Evolutionary conservation across 306 rosid genomes (phyloP), one percentile per base, ranked within the genome.

Genomic region (Sechiopsis laciniata): DNA sequence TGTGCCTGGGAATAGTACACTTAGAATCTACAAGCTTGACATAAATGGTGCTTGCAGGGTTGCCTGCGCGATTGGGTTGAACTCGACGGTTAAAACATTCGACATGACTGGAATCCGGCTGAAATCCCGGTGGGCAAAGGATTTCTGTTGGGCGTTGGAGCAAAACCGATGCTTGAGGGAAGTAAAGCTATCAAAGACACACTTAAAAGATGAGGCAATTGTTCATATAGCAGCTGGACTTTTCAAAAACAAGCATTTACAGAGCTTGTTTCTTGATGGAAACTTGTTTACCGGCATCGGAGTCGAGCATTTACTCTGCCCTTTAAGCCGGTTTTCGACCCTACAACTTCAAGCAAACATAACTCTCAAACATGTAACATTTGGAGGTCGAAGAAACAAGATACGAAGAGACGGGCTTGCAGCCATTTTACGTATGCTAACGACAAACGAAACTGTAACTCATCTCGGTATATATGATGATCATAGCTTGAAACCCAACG

Each of bases 211-310:
- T 76, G 91, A 91, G 81, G 95, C 88, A 74, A 80, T 87, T 75
- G 83, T 91, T 67, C 91, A 95, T 74, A 69, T 91, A 71, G 95
- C 92, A 3, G 97, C 97, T 15, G 97, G 97, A 54, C 90, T 95
- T 46, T 91, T 91, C 65, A 95, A 88, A 79, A 95, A 95, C 77
- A 84, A 45, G 55, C 83, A 83, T 24, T 73, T 95, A 81, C 88
- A 85, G 64, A 85, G 80, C 72, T 87, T 95, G 58, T 81, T 76
- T 75, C 70, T 91, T 7, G 87, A 85, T 3, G 99, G 99, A 66
- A 95, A 91, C 74, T 78, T 80, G 78, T 95, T 91, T 57, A 26
- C 82, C 0, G 97, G 95, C 24, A 52, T 86, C 0, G 97, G 97
- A 14, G 83, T 91, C 5, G 97, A 95, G 73, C 97, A 91, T 80